Evolutionary conservation across 257 asterid species (phyloP).

Genomic region (Coffea eugenioides): DNA sequence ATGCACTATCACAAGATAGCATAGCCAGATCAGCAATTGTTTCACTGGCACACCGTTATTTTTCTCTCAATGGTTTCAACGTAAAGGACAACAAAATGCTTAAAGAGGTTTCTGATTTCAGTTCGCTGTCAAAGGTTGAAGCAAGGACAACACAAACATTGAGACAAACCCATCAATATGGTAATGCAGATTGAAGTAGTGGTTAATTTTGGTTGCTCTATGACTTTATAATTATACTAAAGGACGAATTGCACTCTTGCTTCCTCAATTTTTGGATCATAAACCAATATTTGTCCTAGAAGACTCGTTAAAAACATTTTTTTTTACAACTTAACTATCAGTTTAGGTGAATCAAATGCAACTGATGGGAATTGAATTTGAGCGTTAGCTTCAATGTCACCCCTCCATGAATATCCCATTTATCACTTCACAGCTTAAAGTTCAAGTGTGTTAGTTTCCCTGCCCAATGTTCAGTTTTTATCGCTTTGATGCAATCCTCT

Average conservation of each 20-base stretch:
- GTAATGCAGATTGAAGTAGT: neutral
- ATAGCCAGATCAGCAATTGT: conserved; percentile 18
- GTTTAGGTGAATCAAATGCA: neutral
- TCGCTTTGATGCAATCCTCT: too few relatives aligned
- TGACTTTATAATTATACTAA: neutral
- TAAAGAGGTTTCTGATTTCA: neutral
- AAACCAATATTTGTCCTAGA: neutral
- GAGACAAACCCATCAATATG: neutral
- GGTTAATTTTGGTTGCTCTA: neutral
- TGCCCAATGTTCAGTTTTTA: too few relatives aligned
- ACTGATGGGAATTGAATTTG: neutral
- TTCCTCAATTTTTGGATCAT: neutral
- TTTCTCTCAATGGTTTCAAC: conserved; percentile 3
- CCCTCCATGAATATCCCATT: too few relatives aligned
- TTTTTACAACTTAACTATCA: too few relatives aligned
- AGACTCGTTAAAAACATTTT: too few relatives aligned
- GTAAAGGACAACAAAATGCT: neutral
- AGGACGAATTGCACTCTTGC: neutral
- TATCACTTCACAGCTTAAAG: too few relatives aligned
- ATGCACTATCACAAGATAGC: conserved; percentile 24
- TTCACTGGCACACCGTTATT: conserved; percentile 21
- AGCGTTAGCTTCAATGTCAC: too few relatives aligned
- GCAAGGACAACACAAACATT: neutral
- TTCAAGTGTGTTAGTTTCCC: too few relatives aligned
- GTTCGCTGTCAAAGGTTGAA: neutral